These are phyloP conservation scores for Penicillium robsamsonii DNA, from an alignment of 495 filamentous ascomycete species.

Conservation along the genomic window DNA sequence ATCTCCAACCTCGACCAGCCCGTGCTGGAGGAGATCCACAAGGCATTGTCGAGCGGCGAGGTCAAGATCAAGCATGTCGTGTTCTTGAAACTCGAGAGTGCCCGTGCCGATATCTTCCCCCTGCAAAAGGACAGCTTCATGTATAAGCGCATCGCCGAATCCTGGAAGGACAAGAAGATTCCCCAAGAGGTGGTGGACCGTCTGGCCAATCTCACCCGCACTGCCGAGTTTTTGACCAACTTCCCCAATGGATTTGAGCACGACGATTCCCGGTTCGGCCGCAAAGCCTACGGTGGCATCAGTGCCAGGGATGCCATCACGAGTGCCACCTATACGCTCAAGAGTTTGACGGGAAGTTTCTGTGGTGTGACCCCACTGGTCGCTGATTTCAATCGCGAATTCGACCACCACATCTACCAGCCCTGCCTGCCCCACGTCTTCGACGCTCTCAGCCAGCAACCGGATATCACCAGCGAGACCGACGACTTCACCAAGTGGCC, in stretches of 20 bases:
- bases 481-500: constrained; percentile 34
- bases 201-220: constrained; percentile 42
- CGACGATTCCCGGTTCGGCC: constrained; percentile 14
- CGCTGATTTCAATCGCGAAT: constrained; percentile 51
- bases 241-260: constrained; percentile 39
- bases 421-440: constrained; percentile 49
- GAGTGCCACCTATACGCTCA: constrained; percentile 48
- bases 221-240: constrained; percentile 44
- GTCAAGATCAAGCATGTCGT: constrained; percentile 50
- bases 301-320: constrained; percentile 44
- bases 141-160: constrained; percentile 39
- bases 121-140: constrained; percentile 43
- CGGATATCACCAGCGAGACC: constrained; percentile 23
- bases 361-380: constrained; percentile 49
- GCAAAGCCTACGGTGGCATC: constrained; percentile 41
- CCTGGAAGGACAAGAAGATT: constrained; percentile 29
- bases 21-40: constrained; percentile 34
- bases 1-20: constrained; percentile 46
- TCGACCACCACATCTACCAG: constrained; percentile 48
- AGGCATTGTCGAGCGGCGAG: constrained; percentile 31
- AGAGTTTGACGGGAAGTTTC: constrained; percentile 46
- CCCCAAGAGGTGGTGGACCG: constrained; percentile 28
- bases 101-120: constrained; percentile 50
- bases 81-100: constrained; percentile 48
- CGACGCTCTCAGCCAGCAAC: constrained; percentile 37